Base-by-base conservation (phyloP, 179 eudicot species). In the Nepenthes alata region DNA sequence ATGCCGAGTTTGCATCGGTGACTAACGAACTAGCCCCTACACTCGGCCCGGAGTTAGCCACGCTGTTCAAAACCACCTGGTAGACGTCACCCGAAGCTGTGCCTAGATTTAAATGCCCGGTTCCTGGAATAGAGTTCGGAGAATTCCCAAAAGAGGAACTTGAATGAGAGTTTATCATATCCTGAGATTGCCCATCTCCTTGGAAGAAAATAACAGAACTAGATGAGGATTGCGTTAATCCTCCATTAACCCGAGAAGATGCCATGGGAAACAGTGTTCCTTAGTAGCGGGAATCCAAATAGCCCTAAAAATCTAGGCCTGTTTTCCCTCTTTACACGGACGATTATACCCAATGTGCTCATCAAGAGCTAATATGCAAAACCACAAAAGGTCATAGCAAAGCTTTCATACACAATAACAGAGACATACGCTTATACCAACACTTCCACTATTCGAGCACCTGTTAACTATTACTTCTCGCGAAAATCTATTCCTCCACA, bases 21-120 rank as follows among this genome's bases (percentile, higher is more conserved):
- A 91, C 96, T 75, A 89, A 71, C 16, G 98, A 91, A 72, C 96
- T 91, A 39, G 90, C 96, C 58, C 95, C 95, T 60, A 83, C 81
- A 77, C 95, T 90, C 1, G 91, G 90, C 38, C 88, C 96, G 2
- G 96, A 85, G 73, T 67, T 82, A 11, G 77, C 83, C 76, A 77
- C 78, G 14, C 94, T 74, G 58, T 82, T 84, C 70, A 89, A 69
- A 67, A 80, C 66, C 0, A 76, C 53, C 53, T 81, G 80, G 68
- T 75, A 81, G 63, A 77, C 74, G 66, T 85, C 97, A 13, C 85
- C 88, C 44, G 89, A 85, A 72, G 74, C 74, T 8, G 86, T 84
- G 68, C 83, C 86, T 57, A 74, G 65, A 68, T 76, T 80, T 0
- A 81, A 69, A 6, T 80, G 83, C 67, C 74, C 78, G 64, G 76